A percentile compares a stretch with the other conserved stretches of the same genome.
Evolutionary conservation across 306 rosid genomes (phyloP).

Genomic region (Vachellia collinsii): DNA sequence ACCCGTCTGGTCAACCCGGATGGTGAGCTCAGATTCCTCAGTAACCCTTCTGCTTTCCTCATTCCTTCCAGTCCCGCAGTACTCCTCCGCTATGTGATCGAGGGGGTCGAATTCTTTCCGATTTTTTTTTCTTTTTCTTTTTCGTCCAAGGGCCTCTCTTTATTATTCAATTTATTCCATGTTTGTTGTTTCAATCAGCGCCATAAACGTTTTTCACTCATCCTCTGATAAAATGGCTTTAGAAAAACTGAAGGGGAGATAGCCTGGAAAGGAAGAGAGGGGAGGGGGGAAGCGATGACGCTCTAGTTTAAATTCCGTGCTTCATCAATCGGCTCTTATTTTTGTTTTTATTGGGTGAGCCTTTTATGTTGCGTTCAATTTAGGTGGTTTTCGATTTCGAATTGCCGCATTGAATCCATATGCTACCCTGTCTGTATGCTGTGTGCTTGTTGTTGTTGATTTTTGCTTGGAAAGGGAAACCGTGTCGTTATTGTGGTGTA

Average conservation of each 20-base stretch:
- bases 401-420: not conserved
- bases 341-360: not conserved
- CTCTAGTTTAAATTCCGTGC: constrained; percentile 32
- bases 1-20: constrained; percentile 8
- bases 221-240: not conserved
- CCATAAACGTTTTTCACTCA: not conserved
- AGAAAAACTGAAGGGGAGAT: constrained; percentile 29
- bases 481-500: not conserved
- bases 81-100: not conserved
- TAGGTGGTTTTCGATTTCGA: constrained; percentile 33
- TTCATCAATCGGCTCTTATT: constrained; percentile 18
- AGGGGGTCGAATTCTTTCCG: not conserved
- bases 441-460: constrained; percentile 1
- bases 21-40: constrained; percentile 7
- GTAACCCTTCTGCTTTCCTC: not conserved
- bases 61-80: not conserved
- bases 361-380: not conserved
- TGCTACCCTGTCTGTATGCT: constrained; percentile 20
- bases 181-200: not conserved
- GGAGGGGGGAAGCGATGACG: not conserved
- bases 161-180: constrained; percentile 8
- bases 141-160: not conserved
- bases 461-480: not conserved
- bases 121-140: not conserved
- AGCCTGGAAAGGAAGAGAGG: constrained; percentile 1